Evolutionary conservation across 371 early-diverging fungal species (phyloP), one percentile per base, ranked within the genome.

Genomic region (Massospora cicadina): DNA sequence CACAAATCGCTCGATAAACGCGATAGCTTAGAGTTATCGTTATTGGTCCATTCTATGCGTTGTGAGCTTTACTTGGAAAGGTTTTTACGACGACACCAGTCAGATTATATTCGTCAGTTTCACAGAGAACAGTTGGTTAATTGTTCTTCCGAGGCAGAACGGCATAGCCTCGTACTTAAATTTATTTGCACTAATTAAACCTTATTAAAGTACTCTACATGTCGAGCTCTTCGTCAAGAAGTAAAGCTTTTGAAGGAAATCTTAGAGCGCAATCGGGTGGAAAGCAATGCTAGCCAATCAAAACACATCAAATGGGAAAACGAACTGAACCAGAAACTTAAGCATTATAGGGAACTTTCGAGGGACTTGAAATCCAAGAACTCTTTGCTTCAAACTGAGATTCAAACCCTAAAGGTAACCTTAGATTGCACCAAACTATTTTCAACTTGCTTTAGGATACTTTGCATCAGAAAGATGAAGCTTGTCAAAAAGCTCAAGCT

Each of bases 221-320:
- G 58, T 57, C 23, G 28, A 3, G 28, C 60, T 12, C 30, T 60
- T 25, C 60, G 28, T 17, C 25, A 60, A 21, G 60, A 60, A 28
- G 28, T 26, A 5, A 60, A 60, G 32, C 17, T 28, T 12, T 26
- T 60, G 32, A n/a, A 28, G 60, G 60, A 60, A 60, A 10, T 26
- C 21, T 12, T 23, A 32, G 60, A 60, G 17, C 25, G 60, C n/a
- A 2, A 60, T 3, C 2, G 5, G 30, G 5, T 60, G 30, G 60
- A 60, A 28, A 26, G 27, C 13, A 17, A 25, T 7, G 28, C 23
- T 26, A 60, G 60, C 23, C 60, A 60, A 28, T 60, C 60, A 26
- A 60, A 60, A 13, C 60, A 60, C 23, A 28, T 60, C 17, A 60
- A 25, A 28, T 60, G 60, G 60, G 60, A 60, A 28, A 60, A 60